A percentile compares a stretch with the other conserved stretches of the same genome.
Evolutionary conservation across 768 basidiomycete genomes (phyloP).

Genomic region (Candolleomyces eurysporus): DNA sequence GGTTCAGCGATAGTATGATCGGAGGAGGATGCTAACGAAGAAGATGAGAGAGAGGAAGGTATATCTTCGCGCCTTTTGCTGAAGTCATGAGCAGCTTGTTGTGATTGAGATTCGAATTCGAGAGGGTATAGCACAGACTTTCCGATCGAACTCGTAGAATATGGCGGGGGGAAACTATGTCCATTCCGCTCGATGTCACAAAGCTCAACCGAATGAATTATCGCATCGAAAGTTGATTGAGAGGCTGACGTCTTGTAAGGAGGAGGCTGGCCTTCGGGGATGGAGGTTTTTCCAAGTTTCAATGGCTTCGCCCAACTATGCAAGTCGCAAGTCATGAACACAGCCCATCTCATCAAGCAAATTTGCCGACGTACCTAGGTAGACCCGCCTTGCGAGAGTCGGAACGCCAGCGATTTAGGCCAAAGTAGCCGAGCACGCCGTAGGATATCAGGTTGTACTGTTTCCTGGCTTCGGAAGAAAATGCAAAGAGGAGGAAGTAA

Average conservation of each 20-base stretch:
- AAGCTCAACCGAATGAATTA: too few species aligned
- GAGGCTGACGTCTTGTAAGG: neutral
- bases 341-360: neutral
- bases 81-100: too few species aligned
- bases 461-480: conserved; percentile 44
- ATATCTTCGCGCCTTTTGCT: neutral
- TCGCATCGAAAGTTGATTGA: neutral
- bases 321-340: neutral
- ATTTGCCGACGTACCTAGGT: neutral
- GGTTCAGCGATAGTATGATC: neutral
- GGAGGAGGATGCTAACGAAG: neutral
- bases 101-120: too few species aligned
- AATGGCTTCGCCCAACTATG: conserved; percentile 3
- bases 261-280: neutral
- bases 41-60: neutral
- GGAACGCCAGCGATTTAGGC: conserved; percentile 9
- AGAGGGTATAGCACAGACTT: too few species aligned
- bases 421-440: neutral
- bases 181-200: too few species aligned
- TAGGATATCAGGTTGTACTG: conserved; percentile 31
- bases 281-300: neutral
- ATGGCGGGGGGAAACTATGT: too few species aligned
- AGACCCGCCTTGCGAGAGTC: neutral
- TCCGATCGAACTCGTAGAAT: too few species aligned
- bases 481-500: conserved; percentile 57